Percentiles rank a stretch among this genome's conserved stretches.
phyloP scores from a whole-genome alignment of 75 land plant species.

The Pinus tabuliformis region DNA sequence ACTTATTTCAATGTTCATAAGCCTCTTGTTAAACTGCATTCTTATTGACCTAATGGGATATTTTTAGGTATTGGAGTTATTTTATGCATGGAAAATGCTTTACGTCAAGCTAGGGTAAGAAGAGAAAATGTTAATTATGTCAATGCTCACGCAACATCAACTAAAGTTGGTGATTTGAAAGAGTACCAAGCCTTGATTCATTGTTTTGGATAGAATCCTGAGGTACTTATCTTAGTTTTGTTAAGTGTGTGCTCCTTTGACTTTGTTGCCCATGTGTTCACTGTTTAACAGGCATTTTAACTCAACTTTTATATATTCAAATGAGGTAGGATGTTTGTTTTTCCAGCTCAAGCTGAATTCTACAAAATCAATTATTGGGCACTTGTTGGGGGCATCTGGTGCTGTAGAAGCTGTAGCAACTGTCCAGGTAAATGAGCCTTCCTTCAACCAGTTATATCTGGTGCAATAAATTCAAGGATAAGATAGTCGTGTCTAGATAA shows the following conservation, averaged over 20 bases:
- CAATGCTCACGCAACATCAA: slow-evolving; percentile 56
- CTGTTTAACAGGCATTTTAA: not conserved
- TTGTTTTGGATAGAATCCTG: slow-evolving; percentile 35
- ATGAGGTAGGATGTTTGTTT: not conserved
- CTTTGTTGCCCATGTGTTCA: not conserved
- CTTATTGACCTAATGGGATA: not conserved
- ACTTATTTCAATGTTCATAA: not conserved
- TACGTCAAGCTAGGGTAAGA: slow-evolving; percentile 33
- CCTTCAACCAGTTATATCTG: not conserved
- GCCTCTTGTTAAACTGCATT: not conserved
- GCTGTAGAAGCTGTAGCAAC: slow-evolving; percentile 60
- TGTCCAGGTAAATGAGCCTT: slow-evolving; percentile 28
- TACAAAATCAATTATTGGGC: slow-evolving; percentile 60
- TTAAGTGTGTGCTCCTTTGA: not conserved
- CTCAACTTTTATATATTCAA: not conserved
- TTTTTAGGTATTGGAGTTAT: slow-evolving; percentile 35
- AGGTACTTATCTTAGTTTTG: slow-evolving; percentile 14
- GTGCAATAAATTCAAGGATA: not conserved
- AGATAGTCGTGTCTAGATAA: not conserved
- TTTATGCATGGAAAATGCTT: slow-evolving; percentile 50
- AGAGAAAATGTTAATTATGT: slow-evolving; percentile 44
- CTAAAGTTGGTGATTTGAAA: slow-evolving; percentile 47
- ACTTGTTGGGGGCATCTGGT: slow-evolving; percentile 50
- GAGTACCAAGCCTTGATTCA: slow-evolving; percentile 49
- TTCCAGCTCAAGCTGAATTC: slow-evolving; percentile 46